Percentiles rank a stretch among this genome's conserved stretches.
Conservation (phyloP, 2,329 filamentous ascomycete species). For the Neofusicoccum cordaticola region DNA sequence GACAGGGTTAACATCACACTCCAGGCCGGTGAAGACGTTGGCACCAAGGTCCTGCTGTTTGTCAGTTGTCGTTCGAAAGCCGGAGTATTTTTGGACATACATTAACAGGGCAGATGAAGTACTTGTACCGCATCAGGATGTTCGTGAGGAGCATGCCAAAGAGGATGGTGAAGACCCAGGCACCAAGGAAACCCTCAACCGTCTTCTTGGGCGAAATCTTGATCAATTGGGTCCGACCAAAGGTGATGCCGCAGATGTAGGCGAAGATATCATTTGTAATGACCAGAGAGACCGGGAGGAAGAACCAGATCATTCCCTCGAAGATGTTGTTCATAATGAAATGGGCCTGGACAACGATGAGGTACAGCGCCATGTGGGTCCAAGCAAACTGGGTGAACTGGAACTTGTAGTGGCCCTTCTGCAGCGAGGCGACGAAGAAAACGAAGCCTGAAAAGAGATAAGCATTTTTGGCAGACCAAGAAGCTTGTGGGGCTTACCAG, state of each 20-base stretch:
- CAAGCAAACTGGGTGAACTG: conserved; percentile 99
- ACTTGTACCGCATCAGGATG: conserved; percentile 83
- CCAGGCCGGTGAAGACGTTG: conserved; percentile 84
- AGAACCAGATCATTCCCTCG: conserved; percentile 99
- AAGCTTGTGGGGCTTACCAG: conserved; percentile 60
- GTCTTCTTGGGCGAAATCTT: conserved; percentile 99
- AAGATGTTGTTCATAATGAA: conserved; percentile 99
- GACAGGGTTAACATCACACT: conserved; percentile 88
- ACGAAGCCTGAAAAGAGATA: conserved; percentile 69
- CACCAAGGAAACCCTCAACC: conserved; percentile 93
- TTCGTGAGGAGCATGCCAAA: conserved; percentile 81
- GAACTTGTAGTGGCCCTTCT: conserved; percentile 95
- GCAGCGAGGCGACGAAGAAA: conserved; percentile 92
- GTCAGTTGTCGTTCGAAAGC: conserved; percentile 10
- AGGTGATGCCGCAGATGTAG: conserved; percentile 95
- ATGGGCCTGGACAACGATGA: conserved; percentile 96
- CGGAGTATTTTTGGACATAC: conserved; percentile 42
- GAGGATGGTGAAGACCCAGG: conserved; percentile 91
- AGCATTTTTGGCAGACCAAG: neutral
- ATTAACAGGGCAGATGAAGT: conserved; percentile 97
- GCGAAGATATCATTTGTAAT: conserved; percentile 99
- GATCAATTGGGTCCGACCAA: conserved; percentile 94
- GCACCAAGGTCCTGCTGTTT: conserved; percentile 70
- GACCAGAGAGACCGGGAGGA: conserved; percentile 88
- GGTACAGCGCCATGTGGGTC: conserved; percentile 98